A percentile compares a stretch with the other conserved stretches of the same genome.
Evolutionary conservation across 352 stramenopile species (phyloP).

Genomic region (Globisporangium spinosum): DNA sequence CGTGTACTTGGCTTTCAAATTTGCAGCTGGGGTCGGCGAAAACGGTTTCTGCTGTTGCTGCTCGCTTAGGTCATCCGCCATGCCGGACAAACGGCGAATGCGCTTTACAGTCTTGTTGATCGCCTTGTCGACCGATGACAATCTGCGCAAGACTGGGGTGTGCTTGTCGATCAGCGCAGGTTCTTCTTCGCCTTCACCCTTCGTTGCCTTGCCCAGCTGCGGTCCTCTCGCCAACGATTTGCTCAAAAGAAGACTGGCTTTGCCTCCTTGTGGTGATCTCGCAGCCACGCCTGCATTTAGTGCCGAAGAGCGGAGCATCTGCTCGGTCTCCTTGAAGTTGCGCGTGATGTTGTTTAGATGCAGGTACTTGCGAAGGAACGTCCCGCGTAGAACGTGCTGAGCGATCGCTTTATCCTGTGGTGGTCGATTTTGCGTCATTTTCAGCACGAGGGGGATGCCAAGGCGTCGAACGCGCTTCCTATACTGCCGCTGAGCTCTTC

Average conservation of each 20-base stretch:
- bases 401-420: slow-evolving; percentile 44
- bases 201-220: neutral
- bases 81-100: slow-evolving; percentile 45
- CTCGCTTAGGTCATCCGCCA: slow-evolving; percentile 21
- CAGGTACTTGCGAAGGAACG: slow-evolving; percentile 65
- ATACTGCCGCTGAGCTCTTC: neutral
- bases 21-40: neutral
- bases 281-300: slow-evolving; percentile 21
- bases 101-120: slow-evolving; percentile 63
- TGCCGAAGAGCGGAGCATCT: slow-evolving; percentile 33
- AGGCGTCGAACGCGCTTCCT: slow-evolving; percentile 2
- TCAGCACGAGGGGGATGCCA: slow-evolving; percentile 40
- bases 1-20: slow-evolving; percentile 24
- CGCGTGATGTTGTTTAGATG: slow-evolving; percentile 60
- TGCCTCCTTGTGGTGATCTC: slow-evolving; percentile 2
- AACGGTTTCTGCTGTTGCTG: neutral
- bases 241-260: neutral
- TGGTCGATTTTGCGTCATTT: slow-evolving; percentile 21
- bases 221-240: neutral
- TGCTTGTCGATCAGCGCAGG: slow-evolving; percentile 14
- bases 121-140: slow-evolving; percentile 58
- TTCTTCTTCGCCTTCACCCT: slow-evolving; percentile 16
- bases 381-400: slow-evolving; percentile 53
- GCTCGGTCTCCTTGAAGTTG: slow-evolving; percentile 61
- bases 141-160: slow-evolving; percentile 29